Base-by-base conservation (phyloP, 768 basidiomycete genomes). In the Pulveroboletus sp. region DNA sequence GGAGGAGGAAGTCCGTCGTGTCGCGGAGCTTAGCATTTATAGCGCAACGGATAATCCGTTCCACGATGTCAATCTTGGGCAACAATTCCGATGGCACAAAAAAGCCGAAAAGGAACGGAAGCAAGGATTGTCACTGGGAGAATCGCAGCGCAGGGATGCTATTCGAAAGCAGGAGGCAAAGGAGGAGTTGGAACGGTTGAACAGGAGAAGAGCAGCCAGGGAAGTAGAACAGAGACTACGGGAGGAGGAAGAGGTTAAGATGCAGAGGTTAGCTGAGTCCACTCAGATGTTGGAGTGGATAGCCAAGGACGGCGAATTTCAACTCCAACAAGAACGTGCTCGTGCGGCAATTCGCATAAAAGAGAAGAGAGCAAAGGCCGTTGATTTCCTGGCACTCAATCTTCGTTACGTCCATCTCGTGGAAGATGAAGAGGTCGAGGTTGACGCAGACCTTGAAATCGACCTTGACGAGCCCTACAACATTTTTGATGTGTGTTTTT, bases 251-350 rank as follows among this genome's bases (percentile, higher is more conserved):
- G 92, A 94, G 60, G 69, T 89, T 53, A 76, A 88, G 55, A 90
- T 93, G 82, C 85, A 87, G 51, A 78, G 93, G 46, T 62, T 95
- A 48, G 86, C 92, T 43, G 96, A 99, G 71, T 93, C 93, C 20
- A 92, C 87, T 7, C 93, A 96, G 62, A 98, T 97, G 94, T 88
- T 91, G 6, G 93, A 96, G 50, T 99, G 96, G 96, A 76, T 97
- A 53, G 83, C 90, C 31, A 94, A 94, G 70, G 96, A 99, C 60
- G 95, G 92, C 41, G 91, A 93, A 55, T 99, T 98, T 68, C 93
- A 97, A 67, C 78, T 99, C 42, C 91, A 96, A 53, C 96, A 99
- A 69, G 92, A 96, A 59, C 79, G 89, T 50, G 75, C 78, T 56
- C 79, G 96, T 56, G 96, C 96, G 20, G 84, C 89, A 45, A 98